Evolutionary conservation across 371 early-diverging fungal species (phyloP), one percentile per base, ranked within the genome.

Genomic region (Apophysomyces ossiformis): DNA sequence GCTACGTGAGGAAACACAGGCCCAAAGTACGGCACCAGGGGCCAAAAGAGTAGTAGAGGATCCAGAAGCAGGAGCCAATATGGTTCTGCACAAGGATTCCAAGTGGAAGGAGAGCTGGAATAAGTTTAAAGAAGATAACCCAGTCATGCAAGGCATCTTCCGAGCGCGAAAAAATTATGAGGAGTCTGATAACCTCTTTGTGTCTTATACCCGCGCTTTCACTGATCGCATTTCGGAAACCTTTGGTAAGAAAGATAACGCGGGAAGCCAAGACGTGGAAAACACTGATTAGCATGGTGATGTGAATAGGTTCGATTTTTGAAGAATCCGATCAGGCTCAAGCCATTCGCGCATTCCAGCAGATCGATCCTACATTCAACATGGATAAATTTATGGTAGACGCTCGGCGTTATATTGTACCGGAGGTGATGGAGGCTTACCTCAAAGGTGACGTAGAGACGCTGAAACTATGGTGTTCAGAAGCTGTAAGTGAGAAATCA

Each of bases 341-440:
- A 68, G 94, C 95, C n/a, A 87, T 97, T 65, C 84, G 89, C 35
- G 91, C 91, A 45, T 82, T 96, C 71, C 88, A 90, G 66, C 66
- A 73, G n/a, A 92, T 96, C 36, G 97, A 99, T 64, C 97, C 95
- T 7, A 68, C 78, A 4, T 98, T 99, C 78, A 86, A 84, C 69
- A 82, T 93, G 71, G 96, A 97, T 44, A 80, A 72, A 37, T 98
- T 97, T 73, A 77, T 97, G 84, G 87, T 84, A 74, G 97, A 98
- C 68, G 90, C 90, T 43, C 90, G 96, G 64, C 91, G 91, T 75
- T 97, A 88, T 68, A 94, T 95, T 62, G 82, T 99, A 67, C 98
- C 99, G n/a, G 99, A 99, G 72, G 76, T 99, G 58, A 87, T 98
- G 82, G 99, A 99, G 69, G 96, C 97, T 1, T 96, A 95, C 63